These are phyloP conservation scores for Plasmodium adleri DNA, from an alignment of 169 alveolate genomes.

Conservation along the genomic window DNA sequence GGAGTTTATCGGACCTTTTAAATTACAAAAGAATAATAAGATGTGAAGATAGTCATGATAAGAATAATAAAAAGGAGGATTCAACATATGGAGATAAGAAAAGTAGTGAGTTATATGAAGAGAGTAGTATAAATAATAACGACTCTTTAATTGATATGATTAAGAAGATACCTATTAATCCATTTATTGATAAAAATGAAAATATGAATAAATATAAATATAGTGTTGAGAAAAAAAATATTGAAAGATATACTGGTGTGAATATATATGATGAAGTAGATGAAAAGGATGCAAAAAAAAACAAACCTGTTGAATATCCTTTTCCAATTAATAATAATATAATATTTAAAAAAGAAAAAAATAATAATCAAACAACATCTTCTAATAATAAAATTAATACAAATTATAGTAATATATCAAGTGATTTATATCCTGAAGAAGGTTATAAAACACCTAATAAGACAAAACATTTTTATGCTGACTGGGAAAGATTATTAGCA, in stretches of 20 bases:
- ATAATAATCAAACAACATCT: conserved; percentile 10
- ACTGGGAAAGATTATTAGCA: conserved; percentile 80
- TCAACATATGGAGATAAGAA: not conserved
- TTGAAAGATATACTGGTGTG: conserved; percentile 60
- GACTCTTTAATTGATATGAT: conserved; percentile 45
- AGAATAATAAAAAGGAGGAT: no score
- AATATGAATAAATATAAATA: conserved; percentile 58
- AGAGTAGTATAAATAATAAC: conserved; percentile 14
- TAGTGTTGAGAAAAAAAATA: conserved; percentile 46
- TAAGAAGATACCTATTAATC: conserved; percentile 67
- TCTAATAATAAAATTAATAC: conserved; percentile 59
- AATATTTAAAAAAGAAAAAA: conserved; percentile 56
- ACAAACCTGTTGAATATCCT: conserved; percentile 34
- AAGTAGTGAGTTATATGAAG: conserved; percentile 3
- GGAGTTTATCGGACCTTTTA: conserved; percentile 1
- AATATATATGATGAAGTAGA: conserved; percentile 47
- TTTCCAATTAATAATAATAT: conserved; percentile 34
- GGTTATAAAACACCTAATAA: conserved; percentile 62
- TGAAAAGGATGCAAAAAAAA: conserved; percentile 37
- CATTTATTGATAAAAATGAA: conserved; percentile 75
- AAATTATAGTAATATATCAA: conserved; percentile 55
- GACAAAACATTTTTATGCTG: conserved; percentile 67
- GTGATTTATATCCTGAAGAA: conserved; percentile 67
- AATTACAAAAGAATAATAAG: not conserved
- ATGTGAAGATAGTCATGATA: conserved; percentile 17